These are phyloP conservation scores for Trichoderma gamsii DNA, from an alignment of 495 filamentous ascomycete species.

Conservation along the genomic window DNA sequence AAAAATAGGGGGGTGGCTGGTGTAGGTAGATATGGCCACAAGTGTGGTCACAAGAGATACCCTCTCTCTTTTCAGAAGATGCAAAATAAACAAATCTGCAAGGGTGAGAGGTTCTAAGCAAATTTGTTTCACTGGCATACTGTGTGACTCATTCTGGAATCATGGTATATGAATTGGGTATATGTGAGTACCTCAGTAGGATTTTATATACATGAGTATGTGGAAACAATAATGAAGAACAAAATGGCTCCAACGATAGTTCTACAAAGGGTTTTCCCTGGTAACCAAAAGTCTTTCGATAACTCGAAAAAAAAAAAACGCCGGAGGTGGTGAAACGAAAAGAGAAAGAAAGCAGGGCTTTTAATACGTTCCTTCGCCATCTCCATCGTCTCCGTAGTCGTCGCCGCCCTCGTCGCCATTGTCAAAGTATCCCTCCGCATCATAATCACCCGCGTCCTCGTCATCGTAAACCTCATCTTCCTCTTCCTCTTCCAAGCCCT, in stretches of 20 bases:
- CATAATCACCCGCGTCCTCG: conserved; percentile 48
- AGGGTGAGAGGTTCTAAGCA: not conserved
- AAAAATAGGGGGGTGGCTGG: not conserved
- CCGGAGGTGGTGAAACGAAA: not conserved
- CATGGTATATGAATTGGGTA: not conserved
- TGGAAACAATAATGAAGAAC: not conserved
- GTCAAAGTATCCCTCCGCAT: conserved; percentile 51
- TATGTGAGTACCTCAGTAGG: not conserved
- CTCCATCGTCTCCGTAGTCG: conserved; percentile 38
- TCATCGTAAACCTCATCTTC: conserved; percentile 43
- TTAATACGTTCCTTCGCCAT: conserved; percentile 32
- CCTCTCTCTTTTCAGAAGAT: not conserved
- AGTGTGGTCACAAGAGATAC: not conserved
- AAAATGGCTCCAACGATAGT: not conserved
- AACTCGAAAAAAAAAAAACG: not conserved
- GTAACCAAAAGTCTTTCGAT: not conserved
- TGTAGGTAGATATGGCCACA: not conserved
- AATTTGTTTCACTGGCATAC: not conserved
- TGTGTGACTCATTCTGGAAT: not conserved
- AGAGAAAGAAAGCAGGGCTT: not conserved
- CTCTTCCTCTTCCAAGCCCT: conserved; percentile 35
- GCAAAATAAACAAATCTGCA: not conserved
- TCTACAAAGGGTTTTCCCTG: too few species aligned
- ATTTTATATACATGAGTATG: not conserved
- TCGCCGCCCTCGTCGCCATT: conserved; percentile 45